Percentiles rank a stretch among this genome's conserved stretches.
phyloP scores from a whole-genome alignment of 805 yeast species.

The Vanderwaltozyma tropicalis region DNA sequence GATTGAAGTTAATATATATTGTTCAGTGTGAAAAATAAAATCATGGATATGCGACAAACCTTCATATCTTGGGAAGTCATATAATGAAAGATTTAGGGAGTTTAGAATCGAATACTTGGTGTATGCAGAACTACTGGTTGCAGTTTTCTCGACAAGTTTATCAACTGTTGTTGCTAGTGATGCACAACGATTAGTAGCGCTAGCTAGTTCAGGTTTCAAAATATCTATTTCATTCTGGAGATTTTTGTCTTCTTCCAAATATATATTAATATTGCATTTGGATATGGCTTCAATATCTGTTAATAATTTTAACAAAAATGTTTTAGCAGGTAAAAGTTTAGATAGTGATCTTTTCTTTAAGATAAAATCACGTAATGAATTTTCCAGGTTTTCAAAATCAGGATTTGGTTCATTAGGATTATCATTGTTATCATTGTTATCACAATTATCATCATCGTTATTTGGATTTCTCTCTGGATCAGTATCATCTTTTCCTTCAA shows the following conservation, averaged over 20 bases:
- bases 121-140: conserved; percentile 47
- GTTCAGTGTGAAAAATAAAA: conserved; percentile 63
- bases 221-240: conserved; percentile 41
- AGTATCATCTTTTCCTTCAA: conserved; percentile 38
- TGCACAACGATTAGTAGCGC: conserved; percentile 40
- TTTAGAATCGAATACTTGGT: conserved; percentile 44
- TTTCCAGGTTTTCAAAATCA: conserved; percentile 75
- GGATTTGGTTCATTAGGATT: conserved; percentile 33
- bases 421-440: conserved; percentile 29
- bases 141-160: conserved; percentile 48
- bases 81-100: conserved; percentile 35
- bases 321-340: conserved; percentile 85
- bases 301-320: conserved; percentile 62
- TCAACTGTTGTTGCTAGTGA: conserved; percentile 50
- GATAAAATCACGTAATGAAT: conserved; percentile 73
- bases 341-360: conserved; percentile 83
- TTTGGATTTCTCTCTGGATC: conserved; percentile 30
- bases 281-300: conserved; percentile 55
- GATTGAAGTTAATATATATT: conserved; percentile 54
- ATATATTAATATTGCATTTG: conserved; percentile 47
- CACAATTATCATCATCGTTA: conserved; percentile 28
- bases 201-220: conserved; percentile 56
- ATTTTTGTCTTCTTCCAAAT: conserved; percentile 39
- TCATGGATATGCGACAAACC: conserved; percentile 58
- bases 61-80: conserved; percentile 36